Conservation (phyloP, 2,329 filamentous ascomycete genomes). For the Aureobasidium sp. region DNA sequence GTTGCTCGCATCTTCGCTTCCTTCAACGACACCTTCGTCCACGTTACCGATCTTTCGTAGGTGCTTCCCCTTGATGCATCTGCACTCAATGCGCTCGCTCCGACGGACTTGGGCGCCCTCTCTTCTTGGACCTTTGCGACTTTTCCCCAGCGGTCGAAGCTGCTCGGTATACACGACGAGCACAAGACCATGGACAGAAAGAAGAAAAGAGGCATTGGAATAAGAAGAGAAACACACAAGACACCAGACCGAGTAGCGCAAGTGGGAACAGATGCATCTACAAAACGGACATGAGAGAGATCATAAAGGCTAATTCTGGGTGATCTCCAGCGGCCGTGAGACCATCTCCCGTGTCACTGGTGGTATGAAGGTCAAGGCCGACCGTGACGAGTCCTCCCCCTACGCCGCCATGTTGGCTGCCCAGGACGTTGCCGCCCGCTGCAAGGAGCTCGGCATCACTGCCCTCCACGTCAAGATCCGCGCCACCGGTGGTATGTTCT, state of each 20-base stretch:
- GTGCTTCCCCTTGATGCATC: slow-evolving; percentile 18
- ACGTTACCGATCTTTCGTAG: slow-evolving; percentile 89
- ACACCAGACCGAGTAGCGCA: background rate
- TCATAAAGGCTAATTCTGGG: slow-evolving; percentile 52
- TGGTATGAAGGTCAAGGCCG: slow-evolving; percentile 99
- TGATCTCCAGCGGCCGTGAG: slow-evolving; percentile 87
- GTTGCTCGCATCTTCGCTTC: slow-evolving; percentile 97
- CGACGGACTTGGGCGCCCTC: background rate
- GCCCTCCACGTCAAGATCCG: slow-evolving; percentile 99
- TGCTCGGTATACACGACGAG: slow-evolving; percentile 1
- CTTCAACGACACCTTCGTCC: slow-evolving; percentile 60
- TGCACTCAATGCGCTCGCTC: background rate
- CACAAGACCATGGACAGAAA: background rate
- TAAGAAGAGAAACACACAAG: background rate
- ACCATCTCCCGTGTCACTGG: slow-evolving; percentile 99
- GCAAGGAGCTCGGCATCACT: slow-evolving; percentile 79
- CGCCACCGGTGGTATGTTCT: slow-evolving; percentile 80
- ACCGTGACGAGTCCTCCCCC: slow-evolving; percentile 98
- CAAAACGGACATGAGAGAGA: background rate
- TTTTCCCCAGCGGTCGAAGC: background rate
- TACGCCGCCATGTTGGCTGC: slow-evolving; percentile 99
- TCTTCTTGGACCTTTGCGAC: background rate
- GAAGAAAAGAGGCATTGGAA: background rate
- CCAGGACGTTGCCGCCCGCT: slow-evolving; percentile 81
- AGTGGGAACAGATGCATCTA: background rate